Conservation (phyloP, 257 asterid species). For the Jacaranda copaia region DNA sequence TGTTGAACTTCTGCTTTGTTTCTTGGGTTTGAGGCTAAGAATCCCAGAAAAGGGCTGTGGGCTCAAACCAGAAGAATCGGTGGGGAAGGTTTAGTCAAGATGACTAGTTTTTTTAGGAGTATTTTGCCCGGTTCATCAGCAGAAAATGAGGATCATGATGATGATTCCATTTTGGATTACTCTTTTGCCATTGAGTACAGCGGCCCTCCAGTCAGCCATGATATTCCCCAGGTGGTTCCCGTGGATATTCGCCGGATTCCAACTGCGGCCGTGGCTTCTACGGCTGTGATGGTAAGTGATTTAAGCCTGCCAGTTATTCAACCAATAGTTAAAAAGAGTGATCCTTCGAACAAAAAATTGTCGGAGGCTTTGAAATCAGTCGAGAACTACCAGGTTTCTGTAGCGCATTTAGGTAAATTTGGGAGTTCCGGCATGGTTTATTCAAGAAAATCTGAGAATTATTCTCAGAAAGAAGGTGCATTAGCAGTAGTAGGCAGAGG, state of each 20-base stretch:
- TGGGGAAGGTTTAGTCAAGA: conserved; percentile 19
- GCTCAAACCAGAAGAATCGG: background rate
- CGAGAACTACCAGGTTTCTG: no score
- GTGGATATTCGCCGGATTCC: conserved; percentile 82
- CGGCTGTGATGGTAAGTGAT: conserved; percentile 38
- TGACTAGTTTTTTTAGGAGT: conserved; percentile 55
- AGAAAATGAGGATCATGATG: conserved; percentile 43
- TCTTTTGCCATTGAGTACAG: conserved; percentile 85
- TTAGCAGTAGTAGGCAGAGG: conserved; percentile 28
- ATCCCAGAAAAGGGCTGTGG: background rate
- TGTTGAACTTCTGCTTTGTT: background rate
- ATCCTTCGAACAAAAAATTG: conserved; percentile 32
- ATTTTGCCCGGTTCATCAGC: conserved; percentile 42
- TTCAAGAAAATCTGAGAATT: conserved; percentile 29
- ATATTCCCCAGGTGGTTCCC: conserved; percentile 78
- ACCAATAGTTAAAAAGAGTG: conserved; percentile 65
- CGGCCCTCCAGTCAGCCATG: conserved; percentile 81
- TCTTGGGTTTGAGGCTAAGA: no score
- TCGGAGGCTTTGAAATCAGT: conserved; percentile 23
- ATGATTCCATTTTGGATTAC: conserved; percentile 65
- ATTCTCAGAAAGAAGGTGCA: conserved; percentile 22
- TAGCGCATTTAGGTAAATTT: background rate
- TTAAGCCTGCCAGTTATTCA: conserved; percentile 73
- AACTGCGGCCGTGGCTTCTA: conserved; percentile 65
- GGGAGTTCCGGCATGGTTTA: conserved; percentile 33